A percentile compares a stretch with the other conserved stretches of the same genome.
These are phyloP conservation scores for Pholiota adiposa DNA, from an alignment of 1,284 basidiomycete species.

Conservation along the genomic window DNA sequence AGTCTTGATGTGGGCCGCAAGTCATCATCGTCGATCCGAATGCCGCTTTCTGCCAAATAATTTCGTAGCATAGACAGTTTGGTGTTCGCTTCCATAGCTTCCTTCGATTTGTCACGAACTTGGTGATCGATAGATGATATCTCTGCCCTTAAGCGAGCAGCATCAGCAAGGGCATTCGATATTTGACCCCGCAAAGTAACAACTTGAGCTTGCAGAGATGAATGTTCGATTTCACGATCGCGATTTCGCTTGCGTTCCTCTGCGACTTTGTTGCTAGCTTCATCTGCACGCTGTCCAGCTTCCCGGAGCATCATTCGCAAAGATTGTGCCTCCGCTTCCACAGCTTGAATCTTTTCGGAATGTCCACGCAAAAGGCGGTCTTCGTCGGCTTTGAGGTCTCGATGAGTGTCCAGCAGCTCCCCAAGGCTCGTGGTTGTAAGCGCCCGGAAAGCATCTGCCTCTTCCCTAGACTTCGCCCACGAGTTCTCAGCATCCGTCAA, in stretches of 20 bases:
- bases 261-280: constrained; percentile 69
- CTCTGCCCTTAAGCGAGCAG: constrained; percentile 73
- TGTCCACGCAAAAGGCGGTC: constrained; percentile 75
- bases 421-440: constrained; percentile 85
- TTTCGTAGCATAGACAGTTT: constrained; percentile 84
- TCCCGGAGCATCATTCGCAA: constrained; percentile 83
- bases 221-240: constrained; percentile 74
- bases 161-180: constrained; percentile 72
- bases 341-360: constrained; percentile 78
- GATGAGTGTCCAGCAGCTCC: constrained; percentile 83
- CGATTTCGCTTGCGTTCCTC: constrained; percentile 72
- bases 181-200: constrained; percentile 81
- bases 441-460: constrained; percentile 84
- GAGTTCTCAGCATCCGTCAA: constrained; percentile 81
- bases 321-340: constrained; percentile 78
- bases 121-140: constrained; percentile 72
- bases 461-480: constrained; percentile 88
- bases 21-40: constrained; percentile 76
- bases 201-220: constrained; percentile 78
- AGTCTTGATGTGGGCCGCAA: constrained; percentile 47
- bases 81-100: constrained; percentile 75
- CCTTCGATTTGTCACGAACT: constrained; percentile 68
- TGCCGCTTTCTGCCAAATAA: constrained; percentile 88
- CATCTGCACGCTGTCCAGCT: constrained; percentile 70
- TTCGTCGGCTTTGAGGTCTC: constrained; percentile 80